Evolutionary conservation across 352 stramenopile genomes (phyloP).

Genomic region (Blastocystis hominis): DNA sequence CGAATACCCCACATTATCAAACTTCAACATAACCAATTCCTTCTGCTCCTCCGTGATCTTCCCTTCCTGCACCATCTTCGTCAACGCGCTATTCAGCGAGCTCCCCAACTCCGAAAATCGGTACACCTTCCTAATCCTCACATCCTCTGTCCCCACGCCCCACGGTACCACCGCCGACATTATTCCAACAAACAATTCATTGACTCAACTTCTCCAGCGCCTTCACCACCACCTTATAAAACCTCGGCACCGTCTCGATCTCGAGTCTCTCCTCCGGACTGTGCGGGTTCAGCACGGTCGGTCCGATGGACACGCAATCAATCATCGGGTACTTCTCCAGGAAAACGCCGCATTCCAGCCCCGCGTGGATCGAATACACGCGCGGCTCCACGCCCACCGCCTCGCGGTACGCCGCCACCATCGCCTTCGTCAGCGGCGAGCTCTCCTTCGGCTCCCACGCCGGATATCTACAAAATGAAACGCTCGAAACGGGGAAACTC

Average conservation of each 20-base stretch:
- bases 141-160: not conserved
- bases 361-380: slow-evolving; percentile 63
- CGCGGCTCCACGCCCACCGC: slow-evolving; percentile 53
- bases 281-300: slow-evolving; percentile 14
- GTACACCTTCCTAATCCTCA: not conserved
- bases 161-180: not conserved
- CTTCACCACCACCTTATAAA: not conserved
- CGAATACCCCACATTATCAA: not conserved
- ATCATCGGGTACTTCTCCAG: slow-evolving; percentile 61
- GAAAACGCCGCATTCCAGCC: slow-evolving; percentile 63
- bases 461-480: slow-evolving; percentile 59
- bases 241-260: not conserved
- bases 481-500: not conserved
- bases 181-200: not conserved
- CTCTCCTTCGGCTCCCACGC: slow-evolving; percentile 62
- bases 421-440: slow-evolving; percentile 59
- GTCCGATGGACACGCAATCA: slow-evolving; percentile 62
- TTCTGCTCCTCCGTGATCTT: not conserved
- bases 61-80: not conserved
- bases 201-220: slow-evolving; percentile 7
- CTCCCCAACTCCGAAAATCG: not conserved
- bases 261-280: slow-evolving; percentile 8
- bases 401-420: slow-evolving; percentile 56
- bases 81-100: not conserved
- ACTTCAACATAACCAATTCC: not conserved